A percentile compares a stretch with the other conserved stretches of the same genome.
Evolutionary conservation across 371 early-diverging fungal genomes (phyloP).

Genomic region (Mucor saturninus): DNA sequence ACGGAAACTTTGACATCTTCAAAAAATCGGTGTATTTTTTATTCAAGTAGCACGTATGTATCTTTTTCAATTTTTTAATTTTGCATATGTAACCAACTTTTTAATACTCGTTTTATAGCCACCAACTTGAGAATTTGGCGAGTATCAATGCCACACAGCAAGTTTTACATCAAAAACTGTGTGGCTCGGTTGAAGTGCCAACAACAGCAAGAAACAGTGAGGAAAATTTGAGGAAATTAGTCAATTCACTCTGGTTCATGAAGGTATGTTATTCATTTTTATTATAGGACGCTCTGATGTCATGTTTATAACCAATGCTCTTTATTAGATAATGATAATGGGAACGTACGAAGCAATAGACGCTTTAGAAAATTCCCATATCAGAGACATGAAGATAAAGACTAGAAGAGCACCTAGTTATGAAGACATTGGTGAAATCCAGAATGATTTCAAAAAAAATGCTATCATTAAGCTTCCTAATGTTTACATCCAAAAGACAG

Average conservation of each 20-base stretch:
- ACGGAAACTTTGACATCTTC: too few relatives aligned
- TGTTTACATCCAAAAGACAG: slow-evolving; percentile 22
- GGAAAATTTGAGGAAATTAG: slow-evolving; percentile 22
- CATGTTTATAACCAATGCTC: slow-evolving; percentile 18
- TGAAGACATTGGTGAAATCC: slow-evolving; percentile 24
- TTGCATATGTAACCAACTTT: too few relatives aligned
- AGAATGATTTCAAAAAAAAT: slow-evolving; percentile 27
- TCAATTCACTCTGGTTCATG: slow-evolving; percentile 22
- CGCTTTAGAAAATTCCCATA: slow-evolving; percentile 22
- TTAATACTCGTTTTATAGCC: too few relatives aligned
- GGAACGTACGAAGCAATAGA: slow-evolving; percentile 23
- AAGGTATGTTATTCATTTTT: slow-evolving; percentile 25
- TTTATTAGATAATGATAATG: slow-evolving; percentile 25
- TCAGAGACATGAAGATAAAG: slow-evolving; percentile 26
- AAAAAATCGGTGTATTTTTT: too few relatives aligned
- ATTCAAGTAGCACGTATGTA: too few relatives aligned
- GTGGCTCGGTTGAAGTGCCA: slow-evolving; percentile 2
- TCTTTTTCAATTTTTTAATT: too few relatives aligned
- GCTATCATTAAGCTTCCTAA: slow-evolving; percentile 15
- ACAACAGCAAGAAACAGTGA: slow-evolving; percentile 22
- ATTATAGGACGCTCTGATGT: slow-evolving; percentile 24
- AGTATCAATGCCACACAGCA: too few relatives aligned
- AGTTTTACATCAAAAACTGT: too few relatives aligned
- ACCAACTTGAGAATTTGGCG: too few relatives aligned
- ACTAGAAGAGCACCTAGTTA: slow-evolving; percentile 23